Percentiles rank a stretch among this genome's conserved stretches.
phyloP scores from a whole-genome alignment of 805 yeast genomes.

The Candida orba region DNA sequence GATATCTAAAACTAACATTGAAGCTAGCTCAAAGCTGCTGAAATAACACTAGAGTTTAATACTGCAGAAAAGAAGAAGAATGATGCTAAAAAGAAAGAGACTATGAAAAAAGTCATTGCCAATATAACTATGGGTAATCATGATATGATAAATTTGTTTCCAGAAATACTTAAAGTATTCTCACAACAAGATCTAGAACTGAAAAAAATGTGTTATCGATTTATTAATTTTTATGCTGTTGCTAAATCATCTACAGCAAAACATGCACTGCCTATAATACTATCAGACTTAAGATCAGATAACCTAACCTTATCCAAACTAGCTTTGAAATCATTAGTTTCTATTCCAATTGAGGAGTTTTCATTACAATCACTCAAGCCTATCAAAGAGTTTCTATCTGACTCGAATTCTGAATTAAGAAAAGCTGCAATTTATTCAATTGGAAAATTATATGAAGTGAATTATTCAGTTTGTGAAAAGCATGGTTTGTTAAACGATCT shows the following conservation, averaged over 20 bases:
- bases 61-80: conserved; percentile 33
- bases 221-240: conserved; percentile 51
- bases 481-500: conserved; percentile 39
- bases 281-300: conserved; percentile 43
- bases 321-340: conserved; percentile 56
- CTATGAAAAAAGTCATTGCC: conserved; percentile 69
- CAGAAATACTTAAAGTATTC: conserved; percentile 53
- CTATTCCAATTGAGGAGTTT: conserved; percentile 49
- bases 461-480: conserved; percentile 37
- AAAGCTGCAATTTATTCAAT: conserved; percentile 65
- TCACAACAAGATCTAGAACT: conserved; percentile 57
- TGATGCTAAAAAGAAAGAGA: conserved; percentile 33
- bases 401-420: conserved; percentile 52
- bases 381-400: conserved; percentile 31
- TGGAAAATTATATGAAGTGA: conserved; percentile 56
- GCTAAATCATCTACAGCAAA: conserved; percentile 49
- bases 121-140: conserved; percentile 77
- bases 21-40: conserved; percentile 21
- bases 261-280: conserved; percentile 48
- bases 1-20: neutral
- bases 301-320: conserved; percentile 47
- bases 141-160: conserved; percentile 62
- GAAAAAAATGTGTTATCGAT: conserved; percentile 65
- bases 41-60: conserved; percentile 27
- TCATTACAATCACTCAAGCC: conserved; percentile 37